Conservation (phyloP, 495 filamentous ascomycete species). For the Aspergillus ostianus region DNA sequence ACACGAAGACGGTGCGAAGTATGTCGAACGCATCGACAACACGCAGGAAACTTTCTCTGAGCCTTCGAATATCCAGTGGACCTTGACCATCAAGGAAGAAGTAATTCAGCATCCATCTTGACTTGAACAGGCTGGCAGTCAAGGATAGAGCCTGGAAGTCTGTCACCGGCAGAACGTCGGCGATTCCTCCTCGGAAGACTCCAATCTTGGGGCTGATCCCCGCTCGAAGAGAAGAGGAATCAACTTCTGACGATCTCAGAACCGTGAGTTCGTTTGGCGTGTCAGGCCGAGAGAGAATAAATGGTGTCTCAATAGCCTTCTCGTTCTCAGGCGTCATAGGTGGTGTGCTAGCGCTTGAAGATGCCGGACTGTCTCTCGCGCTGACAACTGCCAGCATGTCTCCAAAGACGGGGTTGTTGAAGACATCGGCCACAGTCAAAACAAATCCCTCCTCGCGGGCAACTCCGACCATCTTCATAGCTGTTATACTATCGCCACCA, state of each 20-base stretch:
- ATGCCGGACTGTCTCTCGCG: background rate
- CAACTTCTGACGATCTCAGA: conserved; percentile 37
- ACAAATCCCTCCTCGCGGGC: conserved; percentile 52
- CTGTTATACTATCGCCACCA: conserved; percentile 57
- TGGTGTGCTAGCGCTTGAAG: background rate
- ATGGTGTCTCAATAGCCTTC: conserved; percentile 12
- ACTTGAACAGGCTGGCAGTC: conserved; percentile 54
- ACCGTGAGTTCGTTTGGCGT: conserved; percentile 46
- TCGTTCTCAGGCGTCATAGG: conserved; percentile 8
- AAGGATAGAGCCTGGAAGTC: conserved; percentile 66
- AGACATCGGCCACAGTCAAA: conserved; percentile 56
- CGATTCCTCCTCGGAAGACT: conserved; percentile 54
- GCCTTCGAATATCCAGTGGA: conserved; percentile 41
- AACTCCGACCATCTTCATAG: conserved; percentile 66
- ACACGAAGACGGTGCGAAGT: conserved; percentile 67
- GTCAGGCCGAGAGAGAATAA: conserved; percentile 11
- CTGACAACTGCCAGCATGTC: conserved; percentile 43
- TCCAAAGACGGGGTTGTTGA: conserved; percentile 45
- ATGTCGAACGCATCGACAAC: conserved; percentile 60
- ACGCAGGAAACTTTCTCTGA: conserved; percentile 45
- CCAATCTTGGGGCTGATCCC: conserved; percentile 54
- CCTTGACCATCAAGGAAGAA: conserved; percentile 55
- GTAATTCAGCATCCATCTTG: conserved; percentile 55
- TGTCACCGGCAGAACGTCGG: conserved; percentile 58
- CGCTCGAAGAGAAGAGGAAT: conserved; percentile 43